A percentile compares a stretch with the other conserved stretches of the same genome.
Evolutionary conservation across 164 flowering plant species (phyloP).

Genomic region (Sextonia rubra): DNA sequence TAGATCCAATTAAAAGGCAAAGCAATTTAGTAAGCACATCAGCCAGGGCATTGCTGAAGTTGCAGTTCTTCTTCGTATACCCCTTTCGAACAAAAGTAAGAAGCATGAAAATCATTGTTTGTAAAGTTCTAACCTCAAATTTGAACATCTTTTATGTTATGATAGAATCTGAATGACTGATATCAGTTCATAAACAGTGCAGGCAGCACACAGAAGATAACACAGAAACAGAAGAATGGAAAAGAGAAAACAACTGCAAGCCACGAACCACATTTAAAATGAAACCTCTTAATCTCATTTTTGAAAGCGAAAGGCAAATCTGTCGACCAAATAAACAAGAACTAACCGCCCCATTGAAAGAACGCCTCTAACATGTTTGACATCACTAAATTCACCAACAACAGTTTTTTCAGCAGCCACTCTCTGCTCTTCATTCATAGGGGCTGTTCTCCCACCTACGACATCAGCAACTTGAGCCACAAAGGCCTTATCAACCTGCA

Average conservation of each 20-base stretch:
- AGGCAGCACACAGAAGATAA: not conserved
- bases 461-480: slow-evolving; percentile 99
- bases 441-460: slow-evolving; percentile 73
- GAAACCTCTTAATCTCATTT: not conserved
- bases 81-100: not conserved
- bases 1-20: no score
- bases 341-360: slow-evolving; percentile 95
- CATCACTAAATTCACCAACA: slow-evolving; percentile 86
- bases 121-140: not conserved
- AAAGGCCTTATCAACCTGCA: slow-evolving; percentile 84
- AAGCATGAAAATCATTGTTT: not conserved
- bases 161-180: not conserved
- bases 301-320: not conserved
- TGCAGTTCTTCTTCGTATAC: not conserved
- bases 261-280: not conserved
- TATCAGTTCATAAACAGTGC: not conserved
- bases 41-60: no score
- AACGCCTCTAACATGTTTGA: slow-evolving; percentile 87
- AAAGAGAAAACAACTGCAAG: not conserved
- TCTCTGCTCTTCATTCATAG: slow-evolving; percentile 82
- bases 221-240: not conserved
- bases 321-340: not conserved
- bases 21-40: no score
- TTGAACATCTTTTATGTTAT: not conserved
- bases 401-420: slow-evolving; percentile 72